Evolutionary conservation across 2,329 filamentous ascomycete species (phyloP).

Genomic region (Aspergillus japonicus): DNA sequence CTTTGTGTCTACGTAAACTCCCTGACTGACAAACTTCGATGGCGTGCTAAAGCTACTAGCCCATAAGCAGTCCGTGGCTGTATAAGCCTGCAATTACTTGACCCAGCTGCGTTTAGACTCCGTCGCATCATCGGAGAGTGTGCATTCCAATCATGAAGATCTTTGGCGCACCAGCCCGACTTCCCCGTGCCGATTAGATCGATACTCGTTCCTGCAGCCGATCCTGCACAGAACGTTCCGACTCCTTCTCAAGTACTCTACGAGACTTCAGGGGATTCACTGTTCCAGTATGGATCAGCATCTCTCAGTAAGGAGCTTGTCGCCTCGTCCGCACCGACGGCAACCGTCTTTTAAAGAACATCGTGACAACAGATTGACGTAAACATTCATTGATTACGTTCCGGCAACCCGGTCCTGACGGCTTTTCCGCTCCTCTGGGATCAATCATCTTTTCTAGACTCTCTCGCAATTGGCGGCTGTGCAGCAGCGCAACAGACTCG

Average conservation of each 20-base stretch:
- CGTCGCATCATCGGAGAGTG: background rate
- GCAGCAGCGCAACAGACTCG: background rate
- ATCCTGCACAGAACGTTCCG: background rate
- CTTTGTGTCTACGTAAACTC: background rate
- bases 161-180: background rate
- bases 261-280: background rate
- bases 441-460: background rate
- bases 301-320: background rate
- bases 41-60: background rate
- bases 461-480: background rate
- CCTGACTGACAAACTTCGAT: background rate
- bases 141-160: background rate
- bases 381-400: too few relatives aligned
- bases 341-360: too few relatives aligned
- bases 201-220: background rate
- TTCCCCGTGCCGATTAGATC: background rate
- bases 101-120: background rate
- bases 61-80: background rate
- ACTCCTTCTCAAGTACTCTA: background rate
- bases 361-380: too few relatives aligned
- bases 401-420: too few relatives aligned
- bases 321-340: background rate
- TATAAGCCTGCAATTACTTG: background rate
- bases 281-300: background rate
- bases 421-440: background rate